Evolutionary conservation across 2,329 filamentous ascomycete species (phyloP).

Genomic region (Emergomyces pasteurianus): DNA sequence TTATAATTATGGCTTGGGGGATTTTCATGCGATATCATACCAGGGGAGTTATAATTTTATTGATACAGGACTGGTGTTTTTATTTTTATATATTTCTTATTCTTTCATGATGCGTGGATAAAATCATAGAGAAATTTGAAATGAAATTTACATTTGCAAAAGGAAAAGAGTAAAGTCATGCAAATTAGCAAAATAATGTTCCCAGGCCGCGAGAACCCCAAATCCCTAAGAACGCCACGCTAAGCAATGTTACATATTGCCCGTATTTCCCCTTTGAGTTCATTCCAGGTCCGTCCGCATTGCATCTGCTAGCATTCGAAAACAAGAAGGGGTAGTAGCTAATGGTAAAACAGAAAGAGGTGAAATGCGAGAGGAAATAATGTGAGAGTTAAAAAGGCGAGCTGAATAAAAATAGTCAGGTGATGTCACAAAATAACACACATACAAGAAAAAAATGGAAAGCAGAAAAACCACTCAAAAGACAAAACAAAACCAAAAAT

Average conservation of each 20-base stretch:
- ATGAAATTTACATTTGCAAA: neutral
- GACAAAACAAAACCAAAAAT: conserved; percentile 10
- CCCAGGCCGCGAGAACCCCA: neutral
- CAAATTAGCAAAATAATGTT: neutral
- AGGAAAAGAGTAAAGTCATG: conserved; percentile 7
- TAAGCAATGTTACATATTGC: conserved; percentile 2
- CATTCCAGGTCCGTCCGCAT: neutral
- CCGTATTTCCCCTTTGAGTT: neutral
- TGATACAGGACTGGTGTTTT: neutral
- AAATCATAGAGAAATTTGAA: neutral
- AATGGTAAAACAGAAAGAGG: neutral
- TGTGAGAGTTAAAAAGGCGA: no score
- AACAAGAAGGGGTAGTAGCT: neutral
- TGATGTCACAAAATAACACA: conserved; percentile 5
- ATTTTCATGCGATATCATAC: neutral
- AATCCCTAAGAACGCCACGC: conserved; percentile 5
- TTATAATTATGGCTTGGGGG: neutral
- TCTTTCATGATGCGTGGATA: neutral
- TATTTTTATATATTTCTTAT: neutral
- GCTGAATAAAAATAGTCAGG: no score
- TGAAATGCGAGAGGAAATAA: conserved; percentile 2
- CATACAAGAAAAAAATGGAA: conserved; percentile 9
- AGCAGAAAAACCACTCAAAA: conserved; percentile 9
- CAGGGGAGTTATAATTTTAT: neutral
- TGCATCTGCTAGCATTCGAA: neutral